Conservation (phyloP, 2,329 filamentous ascomycete genomes). For the Dendryphion nanum region DNA sequence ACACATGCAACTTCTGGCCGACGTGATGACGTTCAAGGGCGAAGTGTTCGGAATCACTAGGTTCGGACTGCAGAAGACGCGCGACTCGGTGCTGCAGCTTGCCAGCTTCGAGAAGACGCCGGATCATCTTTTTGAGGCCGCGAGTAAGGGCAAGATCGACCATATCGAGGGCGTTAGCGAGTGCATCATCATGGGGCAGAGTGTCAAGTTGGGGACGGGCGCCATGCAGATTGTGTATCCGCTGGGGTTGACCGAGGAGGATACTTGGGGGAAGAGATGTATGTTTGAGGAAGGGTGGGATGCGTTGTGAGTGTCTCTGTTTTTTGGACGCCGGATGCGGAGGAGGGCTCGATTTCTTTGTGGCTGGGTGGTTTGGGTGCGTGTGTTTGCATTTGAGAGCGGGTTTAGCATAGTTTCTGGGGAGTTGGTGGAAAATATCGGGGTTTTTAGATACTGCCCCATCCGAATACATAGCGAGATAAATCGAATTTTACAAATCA, state of each 20-base stretch:
- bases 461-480: too few species aligned
- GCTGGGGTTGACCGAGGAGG: slow-evolving; percentile 43
- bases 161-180: slow-evolving; percentile 90
- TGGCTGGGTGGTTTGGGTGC: too few species aligned
- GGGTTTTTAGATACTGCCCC: too few species aligned
- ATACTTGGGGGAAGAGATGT: slow-evolving; percentile 23
- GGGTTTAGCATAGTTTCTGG: too few species aligned
- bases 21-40: slow-evolving; percentile 99
- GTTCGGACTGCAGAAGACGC: slow-evolving; percentile 94
- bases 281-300: slow-evolving; percentile 40
- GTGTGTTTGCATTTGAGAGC: too few species aligned
- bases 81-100: slow-evolving; percentile 88
- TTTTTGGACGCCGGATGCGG: too few species aligned
- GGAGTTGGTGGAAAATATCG: too few species aligned
- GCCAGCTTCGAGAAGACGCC: slow-evolving; percentile 98
- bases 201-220: slow-evolving; percentile 86
- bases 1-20: slow-evolving; percentile 95
- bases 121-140: slow-evolving; percentile 94
- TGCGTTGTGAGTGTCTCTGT: slow-evolving; percentile 23
- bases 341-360: too few species aligned
- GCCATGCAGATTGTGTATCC: slow-evolving; percentile 84
- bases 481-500: too few species aligned
- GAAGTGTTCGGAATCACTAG: slow-evolving; percentile 95
- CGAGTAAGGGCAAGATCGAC: slow-evolving; percentile 87
- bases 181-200: slow-evolving; percentile 98